Base-by-base conservation (phyloP, 1,284 basidiomycete species). In the Crocinoboletus sp. region DNA sequence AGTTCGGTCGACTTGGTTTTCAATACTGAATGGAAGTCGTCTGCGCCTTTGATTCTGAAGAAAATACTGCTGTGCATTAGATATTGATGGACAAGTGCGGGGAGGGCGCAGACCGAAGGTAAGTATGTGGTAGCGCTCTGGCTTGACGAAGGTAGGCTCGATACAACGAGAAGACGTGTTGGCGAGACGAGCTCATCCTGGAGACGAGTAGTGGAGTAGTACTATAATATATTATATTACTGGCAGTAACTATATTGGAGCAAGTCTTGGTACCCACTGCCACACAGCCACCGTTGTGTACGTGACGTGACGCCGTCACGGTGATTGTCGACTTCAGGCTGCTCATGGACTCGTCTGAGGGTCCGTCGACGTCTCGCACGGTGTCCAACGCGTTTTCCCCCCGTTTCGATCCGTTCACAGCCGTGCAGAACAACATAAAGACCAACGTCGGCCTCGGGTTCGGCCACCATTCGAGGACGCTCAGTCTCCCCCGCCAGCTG, bases 31-130 rank as follows among this genome's bases (percentile, higher is more conserved):
- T 73, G 72, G 39, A 83, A 67, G 58, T 82, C 82, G 57, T 85
- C 77, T 30, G 69, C 67, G 29, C 73, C 72, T 55, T 80, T 82
- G 43, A 83, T 60, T 45, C 70, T 73, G 64, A 79, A 88, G 63
- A 87, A 87, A 45, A 74, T 70, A 23, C 87, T 89, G 54, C 2
- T 17, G 19, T 0, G 10, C 0, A 24, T 63, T n/a, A 59, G 50
- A 23, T 25, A 20, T 16, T 5, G 2, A n/a, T 5, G 19, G 10
- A n/a, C 6, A 16, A 0, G 13, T n/a, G 29, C 9, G 2, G 11
- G 4, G 15, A 31, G 20, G 10, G 17, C n/a, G 31, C 51, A 1
- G 34, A 62, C 60, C 60, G 64, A 34, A 62, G 64, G 45, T 62
- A 49, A 5, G 28, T 6, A 28, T 62, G 60, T 12, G 60, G 60